A percentile compares a stretch with the other conserved stretches of the same genome.
Evolutionary conservation across 2,329 filamentous ascomycete species (phyloP).

Genomic region (Sphaerulina musiva): DNA sequence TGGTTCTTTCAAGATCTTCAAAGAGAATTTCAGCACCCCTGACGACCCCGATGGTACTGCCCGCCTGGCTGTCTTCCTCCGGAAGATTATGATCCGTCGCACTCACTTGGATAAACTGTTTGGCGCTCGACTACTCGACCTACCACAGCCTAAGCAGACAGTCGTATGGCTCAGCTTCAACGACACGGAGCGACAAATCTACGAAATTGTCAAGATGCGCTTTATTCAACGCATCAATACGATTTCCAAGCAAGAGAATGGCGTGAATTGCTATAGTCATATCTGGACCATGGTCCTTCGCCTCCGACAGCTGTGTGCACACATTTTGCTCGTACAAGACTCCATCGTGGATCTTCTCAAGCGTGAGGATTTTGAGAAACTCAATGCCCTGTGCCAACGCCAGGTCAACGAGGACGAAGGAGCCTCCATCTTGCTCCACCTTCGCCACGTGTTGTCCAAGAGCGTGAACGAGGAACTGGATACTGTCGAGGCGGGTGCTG

Average conservation of each 20-base stretch:
- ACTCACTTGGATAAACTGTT: slow-evolving; percentile 52
- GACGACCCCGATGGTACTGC: slow-evolving; percentile 29
- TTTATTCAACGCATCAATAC: slow-evolving; percentile 41
- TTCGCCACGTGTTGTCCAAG: slow-evolving; percentile 19
- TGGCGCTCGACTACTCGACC: slow-evolving; percentile 47
- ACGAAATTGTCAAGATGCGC: slow-evolving; percentile 45
- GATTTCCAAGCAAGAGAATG: slow-evolving; percentile 19
- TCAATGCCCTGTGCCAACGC: slow-evolving; percentile 26
- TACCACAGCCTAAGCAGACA: slow-evolving; percentile 45
- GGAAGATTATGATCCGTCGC: slow-evolving; percentile 49
- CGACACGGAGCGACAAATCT: slow-evolving; percentile 47
- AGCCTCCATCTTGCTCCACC: slow-evolving; percentile 15
- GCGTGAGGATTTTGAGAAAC: slow-evolving; percentile 40
- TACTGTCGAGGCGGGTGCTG: slow-evolving; percentile 16
- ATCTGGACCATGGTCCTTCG: slow-evolving; percentile 45
- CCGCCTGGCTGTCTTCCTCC: slow-evolving; percentile 35
- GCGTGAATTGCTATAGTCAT: slow-evolving; percentile 35
- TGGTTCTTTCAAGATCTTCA: slow-evolving; percentile 39
- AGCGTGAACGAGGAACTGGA: slow-evolving; percentile 7
- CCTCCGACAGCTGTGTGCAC: slow-evolving; percentile 48
- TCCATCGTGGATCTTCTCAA: slow-evolving; percentile 43
- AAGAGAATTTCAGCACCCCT: slow-evolving; percentile 39
- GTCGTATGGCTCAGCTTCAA: slow-evolving; percentile 46
- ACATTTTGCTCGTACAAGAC: slow-evolving; percentile 44
- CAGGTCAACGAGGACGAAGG: slow-evolving; percentile 16